Conservation (phyloP, 2,329 filamentous ascomycete genomes). For the Beauveria rudraprayagi region DNA sequence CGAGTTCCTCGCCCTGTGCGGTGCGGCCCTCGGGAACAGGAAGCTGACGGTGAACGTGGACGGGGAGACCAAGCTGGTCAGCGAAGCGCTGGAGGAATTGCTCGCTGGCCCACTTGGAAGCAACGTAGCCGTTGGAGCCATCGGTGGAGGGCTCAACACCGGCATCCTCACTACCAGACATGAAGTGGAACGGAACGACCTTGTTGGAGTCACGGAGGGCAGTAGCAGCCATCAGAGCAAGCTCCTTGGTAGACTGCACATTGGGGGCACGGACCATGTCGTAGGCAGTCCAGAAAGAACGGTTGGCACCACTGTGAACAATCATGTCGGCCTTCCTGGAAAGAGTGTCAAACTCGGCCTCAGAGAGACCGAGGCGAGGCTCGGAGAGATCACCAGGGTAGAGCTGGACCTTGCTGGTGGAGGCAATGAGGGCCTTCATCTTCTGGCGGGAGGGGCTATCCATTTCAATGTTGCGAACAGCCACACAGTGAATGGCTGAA, state of each 20-base stretch:
- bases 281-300: conserved; percentile 31
- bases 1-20: conserved; percentile 10
- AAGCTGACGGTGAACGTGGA: conserved; percentile 14
- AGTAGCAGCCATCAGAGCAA: conserved; percentile 24
- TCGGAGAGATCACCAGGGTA: conserved; percentile 29
- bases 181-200: conserved; percentile 27
- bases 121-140: conserved; percentile 23
- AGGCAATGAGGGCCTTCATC: conserved; percentile 7
- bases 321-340: conserved; percentile 33
- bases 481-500: conserved; percentile 36
- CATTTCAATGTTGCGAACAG: conserved; percentile 23
- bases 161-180: conserved; percentile 24
- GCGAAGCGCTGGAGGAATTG: conserved; percentile 19
- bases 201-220: conserved; percentile 14
- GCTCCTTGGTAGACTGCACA: conserved; percentile 25
- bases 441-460: conserved; percentile 11
- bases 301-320: conserved; percentile 44
- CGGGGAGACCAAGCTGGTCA: conserved; percentile 2
- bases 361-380: conserved; percentile 30
- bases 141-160: conserved; percentile 11
- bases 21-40: conserved; percentile 11
- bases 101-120: conserved; percentile 29
- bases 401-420: conserved; percentile 22
- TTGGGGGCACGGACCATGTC: conserved; percentile 26
- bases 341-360: conserved; percentile 21